Evolutionary conservation across 352 stramenopile genomes (phyloP), one percentile per base, ranked within the genome.

Genomic region (Saprolegnia parasitica): DNA sequence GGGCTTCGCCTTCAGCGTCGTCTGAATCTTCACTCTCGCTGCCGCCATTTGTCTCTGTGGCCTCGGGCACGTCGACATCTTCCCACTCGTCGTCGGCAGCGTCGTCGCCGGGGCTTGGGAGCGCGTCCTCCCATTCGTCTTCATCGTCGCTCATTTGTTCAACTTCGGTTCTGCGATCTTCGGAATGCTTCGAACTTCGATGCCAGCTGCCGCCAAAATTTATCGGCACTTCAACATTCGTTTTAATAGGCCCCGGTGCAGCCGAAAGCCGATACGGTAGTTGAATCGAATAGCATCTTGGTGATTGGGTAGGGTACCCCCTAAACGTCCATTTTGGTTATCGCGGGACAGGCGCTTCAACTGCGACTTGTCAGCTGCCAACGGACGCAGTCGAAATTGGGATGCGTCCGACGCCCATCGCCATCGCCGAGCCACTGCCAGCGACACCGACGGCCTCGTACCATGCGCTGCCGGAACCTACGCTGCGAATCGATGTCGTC

Each of bases 51-150:
- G n/a, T 18, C 20, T 65, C 40, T 5, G 6, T 10, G 2, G 18
- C 24, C 57, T 23, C 56, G 29, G 20, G 23, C 35, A 39, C 29
- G n/a, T 20, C 32, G 49, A 86, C 82, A 46, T 84, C 79, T 56
- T 94, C 81, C 83, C 83, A 89, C 1, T 80, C 78, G n/a, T 82
- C 77, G 5, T 88, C 79, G 4, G 80, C 77, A 16, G 78, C 73
- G 18, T 78, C 62, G 42, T 62, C 61, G 73, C 74, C 71, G 73
- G 81, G 89, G 70, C 86, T 87, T 21, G 61, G 71, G 45, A 84
- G 86, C 56, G 81, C 81, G 0, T 87, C 79, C 0, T 87, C 78
- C 42, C 42, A 49, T 8, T n/a, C 29, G 29, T 35, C 42, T 0
- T 83, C 79, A 0, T 79, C 79, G 6, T 75, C 66, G 29, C 29